These are phyloP conservation scores for Aspergillus jensenii DNA, from an alignment of 2,329 filamentous ascomycete genomes.

Conservation along the genomic window DNA sequence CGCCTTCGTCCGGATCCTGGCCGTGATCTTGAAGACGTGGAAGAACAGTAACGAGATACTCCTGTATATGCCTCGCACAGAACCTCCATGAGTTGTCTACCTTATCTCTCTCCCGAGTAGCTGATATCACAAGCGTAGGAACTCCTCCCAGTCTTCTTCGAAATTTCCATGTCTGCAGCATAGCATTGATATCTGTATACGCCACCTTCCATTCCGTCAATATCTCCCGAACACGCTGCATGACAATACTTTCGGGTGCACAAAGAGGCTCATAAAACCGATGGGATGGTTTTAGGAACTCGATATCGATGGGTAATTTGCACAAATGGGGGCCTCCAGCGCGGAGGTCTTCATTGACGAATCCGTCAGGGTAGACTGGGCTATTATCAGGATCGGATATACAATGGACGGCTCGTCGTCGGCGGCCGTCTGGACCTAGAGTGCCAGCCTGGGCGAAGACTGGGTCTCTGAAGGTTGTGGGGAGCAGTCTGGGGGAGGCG, in stretches of 20 bases:
- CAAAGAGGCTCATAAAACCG: too few species aligned
- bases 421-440: neutral
- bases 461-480: neutral
- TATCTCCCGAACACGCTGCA: too few species aligned
- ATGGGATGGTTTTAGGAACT: too few species aligned
- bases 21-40: neutral
- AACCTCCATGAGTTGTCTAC: neutral
- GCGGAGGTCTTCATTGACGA: neutral
- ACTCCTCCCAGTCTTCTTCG: neutral
- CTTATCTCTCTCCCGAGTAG: too few species aligned
- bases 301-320: too few species aligned
- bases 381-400: neutral
- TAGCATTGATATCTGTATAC: neutral
- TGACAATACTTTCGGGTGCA: too few species aligned
- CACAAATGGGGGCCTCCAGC: too few species aligned
- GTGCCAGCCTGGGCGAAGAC: neutral
- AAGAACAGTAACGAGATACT: neutral
- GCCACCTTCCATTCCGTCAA: too few species aligned
- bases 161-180: neutral
- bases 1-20: neutral
- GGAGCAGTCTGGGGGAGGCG: neutral
- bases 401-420: neutral
- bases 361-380: neutral
- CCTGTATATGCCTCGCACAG: neutral
- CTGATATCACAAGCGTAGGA: too few species aligned